Evolutionary conservation across 768 basidiomycete species (phyloP).

Genomic region (Rhodotorula babjevae): DNA sequence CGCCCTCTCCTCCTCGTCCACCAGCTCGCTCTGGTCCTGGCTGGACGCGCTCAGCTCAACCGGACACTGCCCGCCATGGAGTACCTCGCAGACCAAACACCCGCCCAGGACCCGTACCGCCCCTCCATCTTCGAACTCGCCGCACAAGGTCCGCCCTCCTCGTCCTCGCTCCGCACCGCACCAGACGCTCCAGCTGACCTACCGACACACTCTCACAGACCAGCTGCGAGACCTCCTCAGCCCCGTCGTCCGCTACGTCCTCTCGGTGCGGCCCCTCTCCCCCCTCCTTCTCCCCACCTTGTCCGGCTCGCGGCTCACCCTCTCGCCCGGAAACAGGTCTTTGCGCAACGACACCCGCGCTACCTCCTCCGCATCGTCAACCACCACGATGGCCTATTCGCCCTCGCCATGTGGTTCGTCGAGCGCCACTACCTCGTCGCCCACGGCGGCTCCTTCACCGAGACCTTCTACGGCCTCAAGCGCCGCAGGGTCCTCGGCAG

Average conservation of each 20-base stretch:
- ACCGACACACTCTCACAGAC: constrained; percentile 15
- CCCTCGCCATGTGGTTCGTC: constrained; percentile 76
- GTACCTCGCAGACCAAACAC: neutral
- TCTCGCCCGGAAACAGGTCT: constrained; percentile 57
- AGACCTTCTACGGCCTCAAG: constrained; percentile 92
- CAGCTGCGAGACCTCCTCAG: constrained; percentile 34
- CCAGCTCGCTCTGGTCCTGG: too few relatives aligned
- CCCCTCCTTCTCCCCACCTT: neutral
- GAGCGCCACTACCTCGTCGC: constrained; percentile 81
- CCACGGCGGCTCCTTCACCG: constrained; percentile 84
- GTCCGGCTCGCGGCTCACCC: neutral
- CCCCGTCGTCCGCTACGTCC: constrained; percentile 39
- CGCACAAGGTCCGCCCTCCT: constrained; percentile 30
- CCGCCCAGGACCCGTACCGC: constrained; percentile 11
- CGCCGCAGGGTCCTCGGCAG: constrained; percentile 55
- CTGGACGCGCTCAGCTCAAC: too few relatives aligned
- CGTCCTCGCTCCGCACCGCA: too few relatives aligned
- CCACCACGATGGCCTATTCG: constrained; percentile 93
- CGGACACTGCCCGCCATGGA: constrained; percentile 1
- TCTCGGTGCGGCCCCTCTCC: constrained; percentile 17
- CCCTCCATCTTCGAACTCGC: constrained; percentile 33
- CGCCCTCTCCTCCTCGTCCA: too few relatives aligned
- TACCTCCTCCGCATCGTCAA: constrained; percentile 88
- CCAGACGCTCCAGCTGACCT: too few relatives aligned
- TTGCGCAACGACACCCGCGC: constrained; percentile 89